Conservation (phyloP, 371 early-diverging fungal genomes). For the Mortierella sp. region DNA sequence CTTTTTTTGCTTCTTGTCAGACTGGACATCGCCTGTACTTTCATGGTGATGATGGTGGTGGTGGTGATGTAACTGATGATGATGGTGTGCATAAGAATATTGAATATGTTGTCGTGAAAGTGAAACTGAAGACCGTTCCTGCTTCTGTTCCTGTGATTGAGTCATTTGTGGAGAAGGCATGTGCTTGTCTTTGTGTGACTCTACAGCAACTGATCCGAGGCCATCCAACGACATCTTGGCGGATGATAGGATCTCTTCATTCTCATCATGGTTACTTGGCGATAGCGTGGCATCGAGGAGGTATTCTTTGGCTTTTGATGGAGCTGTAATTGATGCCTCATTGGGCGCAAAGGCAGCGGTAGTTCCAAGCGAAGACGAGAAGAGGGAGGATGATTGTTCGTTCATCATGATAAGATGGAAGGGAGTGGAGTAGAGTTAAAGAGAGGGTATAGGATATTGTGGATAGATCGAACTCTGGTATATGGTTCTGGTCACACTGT, state of each 20-base stretch:
- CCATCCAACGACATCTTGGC: conserved; percentile 2
- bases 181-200: background rate
- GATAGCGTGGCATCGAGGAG: background rate
- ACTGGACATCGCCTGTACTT: background rate
- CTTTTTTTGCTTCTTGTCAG: conserved; percentile 20
- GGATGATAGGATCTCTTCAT: background rate
- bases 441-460: background rate
- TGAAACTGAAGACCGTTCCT: background rate
- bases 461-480: no score
- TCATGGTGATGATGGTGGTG: conserved; percentile 4
- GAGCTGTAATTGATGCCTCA: background rate
- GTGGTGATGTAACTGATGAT: conserved; percentile 11
- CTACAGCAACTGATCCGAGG: background rate
- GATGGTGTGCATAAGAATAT: conserved; percentile 26
- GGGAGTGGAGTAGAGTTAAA: no score
- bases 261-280: background rate
- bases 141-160: conserved; percentile 2
- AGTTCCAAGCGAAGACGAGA: background rate
- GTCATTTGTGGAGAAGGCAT: background rate
- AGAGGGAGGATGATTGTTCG: background rate
- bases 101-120: conserved; percentile 22
- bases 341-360: background rate
- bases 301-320: background rate
- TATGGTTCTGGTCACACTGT: no score
- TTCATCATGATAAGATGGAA: background rate